Conservation (phyloP, 768 basidiomycete genomes). For the Phylloporus sp. region DNA sequence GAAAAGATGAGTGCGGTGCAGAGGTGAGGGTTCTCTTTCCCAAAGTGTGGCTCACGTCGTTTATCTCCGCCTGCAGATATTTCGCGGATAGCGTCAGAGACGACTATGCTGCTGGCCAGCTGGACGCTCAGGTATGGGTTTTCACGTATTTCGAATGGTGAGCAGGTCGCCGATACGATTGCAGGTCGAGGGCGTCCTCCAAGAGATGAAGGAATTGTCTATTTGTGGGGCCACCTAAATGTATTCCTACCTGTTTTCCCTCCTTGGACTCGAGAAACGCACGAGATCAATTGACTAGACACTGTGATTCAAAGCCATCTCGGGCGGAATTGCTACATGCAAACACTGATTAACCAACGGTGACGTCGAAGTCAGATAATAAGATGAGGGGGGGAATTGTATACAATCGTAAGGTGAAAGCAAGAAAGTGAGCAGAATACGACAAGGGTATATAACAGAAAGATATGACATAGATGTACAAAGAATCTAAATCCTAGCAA, state of each 20-base stretch:
- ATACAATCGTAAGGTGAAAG: constrained; percentile 18
- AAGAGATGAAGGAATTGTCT: constrained; percentile 93
- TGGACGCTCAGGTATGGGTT: constrained; percentile 78
- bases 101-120: constrained; percentile 93
- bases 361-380: constrained; percentile 5
- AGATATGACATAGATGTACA: constrained; percentile 16
- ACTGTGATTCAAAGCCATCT: constrained; percentile 6
- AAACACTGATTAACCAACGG: constrained; percentile 20
- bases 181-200: constrained; percentile 91
- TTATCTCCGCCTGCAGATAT: constrained; percentile 48
- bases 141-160: neutral
- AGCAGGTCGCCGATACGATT: constrained; percentile 1
- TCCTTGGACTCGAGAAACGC: neutral
- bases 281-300: constrained; percentile 9
- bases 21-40: constrained; percentile 39
- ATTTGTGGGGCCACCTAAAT: constrained; percentile 72
- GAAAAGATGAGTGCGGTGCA: constrained; percentile 95
- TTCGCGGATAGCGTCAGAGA: constrained; percentile 88
- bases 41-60: neutral
- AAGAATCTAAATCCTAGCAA: constrained; percentile 20
- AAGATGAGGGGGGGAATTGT: constrained; percentile 8
- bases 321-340: constrained; percentile 11
- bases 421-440: constrained; percentile 7
- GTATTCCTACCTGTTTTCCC: constrained; percentile 7
- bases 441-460: constrained; percentile 10